phyloP scores from a whole-genome alignment of 1,139 yeast species.

The Geotrichum restrictum region DNA sequence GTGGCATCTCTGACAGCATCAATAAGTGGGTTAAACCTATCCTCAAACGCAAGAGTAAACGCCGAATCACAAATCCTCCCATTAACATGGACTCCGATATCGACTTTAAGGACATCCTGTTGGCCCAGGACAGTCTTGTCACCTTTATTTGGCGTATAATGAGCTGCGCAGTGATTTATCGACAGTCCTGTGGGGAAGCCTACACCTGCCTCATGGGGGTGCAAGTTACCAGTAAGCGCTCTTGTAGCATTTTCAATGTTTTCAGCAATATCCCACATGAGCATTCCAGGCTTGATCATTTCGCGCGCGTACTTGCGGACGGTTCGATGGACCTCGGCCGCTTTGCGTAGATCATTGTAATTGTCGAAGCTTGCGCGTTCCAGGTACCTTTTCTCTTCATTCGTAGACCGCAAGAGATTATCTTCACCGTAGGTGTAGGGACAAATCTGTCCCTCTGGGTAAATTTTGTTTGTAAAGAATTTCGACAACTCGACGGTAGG shows the following conservation, averaged over 20 bases:
- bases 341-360: slow-evolving; percentile 91
- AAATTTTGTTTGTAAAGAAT: slow-evolving; percentile 16
- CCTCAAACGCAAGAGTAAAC: slow-evolving; percentile 83
- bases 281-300: slow-evolving; percentile 83
- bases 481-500: slow-evolving; percentile 19
- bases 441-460: slow-evolving; percentile 38
- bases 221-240: slow-evolving; percentile 60
- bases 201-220: slow-evolving; percentile 67
- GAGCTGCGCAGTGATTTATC: slow-evolving; percentile 91
- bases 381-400: slow-evolving; percentile 77
- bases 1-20: slow-evolving; percentile 90
- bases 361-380: slow-evolving; percentile 55
- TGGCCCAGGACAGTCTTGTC: slow-evolving; percentile 70
- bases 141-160: slow-evolving; percentile 94
- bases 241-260: slow-evolving; percentile 82
- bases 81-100: slow-evolving; percentile 92
- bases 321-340: slow-evolving; percentile 91
- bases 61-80: slow-evolving; percentile 96
- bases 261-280: slow-evolving; percentile 85
- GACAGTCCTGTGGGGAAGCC: slow-evolving; percentile 97
- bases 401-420: slow-evolving; percentile 72
- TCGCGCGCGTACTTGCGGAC: slow-evolving; percentile 78
- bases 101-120: slow-evolving; percentile 94
- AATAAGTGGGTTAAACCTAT: slow-evolving; percentile 72
- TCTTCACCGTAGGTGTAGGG: slow-evolving; percentile 57